Base-by-base conservation (phyloP, 139 green algal species). In the Yamagishiella unicocca region DNA sequence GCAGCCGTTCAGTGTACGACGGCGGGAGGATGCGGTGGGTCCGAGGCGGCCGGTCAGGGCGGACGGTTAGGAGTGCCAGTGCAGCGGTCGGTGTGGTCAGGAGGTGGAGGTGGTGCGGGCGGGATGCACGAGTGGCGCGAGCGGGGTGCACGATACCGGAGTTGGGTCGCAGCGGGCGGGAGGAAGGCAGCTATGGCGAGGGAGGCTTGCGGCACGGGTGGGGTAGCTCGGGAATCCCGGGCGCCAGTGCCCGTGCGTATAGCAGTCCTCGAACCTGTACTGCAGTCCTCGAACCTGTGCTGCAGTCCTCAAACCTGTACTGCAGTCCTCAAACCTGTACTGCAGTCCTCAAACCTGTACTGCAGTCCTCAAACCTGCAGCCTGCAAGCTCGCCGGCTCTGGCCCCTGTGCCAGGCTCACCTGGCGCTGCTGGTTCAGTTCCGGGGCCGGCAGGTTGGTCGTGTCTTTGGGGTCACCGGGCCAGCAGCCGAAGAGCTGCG, bases 401-500 rank as follows among this genome's bases (percentile, higher is more conserved):
- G n/a, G n/a, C n/a, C n/a, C n/a, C n/a, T n/a, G n/a, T n/a, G n/a
- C 55, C 55, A 4, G 8, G 3, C 45, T 8, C 38, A 83, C 76
- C 35, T 83, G 76, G 7, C 24, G 76, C 27, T 50, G 21, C 38
- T 9, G 3, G 54, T 83, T 83, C 54, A 58, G 25, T 37, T 27
- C 45, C 4, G 50, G 29, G 8, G n/a, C 8, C 35, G 6, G n/a
- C 25, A 29, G 35, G 7, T 37, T 37, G 4, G 54, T 2, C 38
- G 6, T 62, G 73, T 81, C 73, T 12, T 55, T 38, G 35, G 54
- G 53, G 4, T 83, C 27, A 22, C 76, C 76, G 6, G 76, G 54
- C 76, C 76, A 83, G 76, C 76, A 72, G 76, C 76, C 76, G 33
- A 83, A 83, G 27, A 72, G 24, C 76, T 83, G 76, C 43, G 73